A percentile compares a stretch with the other conserved stretches of the same genome.
Conservation (phyloP, 768 basidiomycete species). For the Naganishia friedmannii region DNA sequence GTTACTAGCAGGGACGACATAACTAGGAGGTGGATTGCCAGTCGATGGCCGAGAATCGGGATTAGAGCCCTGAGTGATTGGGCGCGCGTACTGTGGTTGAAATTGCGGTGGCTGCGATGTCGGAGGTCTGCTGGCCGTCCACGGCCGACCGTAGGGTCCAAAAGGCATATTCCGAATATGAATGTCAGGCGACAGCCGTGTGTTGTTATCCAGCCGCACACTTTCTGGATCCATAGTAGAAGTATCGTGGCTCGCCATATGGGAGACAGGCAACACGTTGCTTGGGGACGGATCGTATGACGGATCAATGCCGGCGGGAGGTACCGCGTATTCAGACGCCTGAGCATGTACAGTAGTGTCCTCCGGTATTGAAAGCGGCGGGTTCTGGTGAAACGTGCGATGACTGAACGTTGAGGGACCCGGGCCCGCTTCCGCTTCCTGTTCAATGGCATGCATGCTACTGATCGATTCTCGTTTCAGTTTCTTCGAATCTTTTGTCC, state of each 20-base stretch:
- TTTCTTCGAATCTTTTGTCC: conserved; percentile 12
- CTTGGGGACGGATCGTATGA: background rate
- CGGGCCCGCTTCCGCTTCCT: conserved; percentile 15
- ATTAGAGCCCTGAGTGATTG: conserved; percentile 9
- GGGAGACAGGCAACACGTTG: conserved; percentile 1
- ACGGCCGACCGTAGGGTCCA: conserved; percentile 16
- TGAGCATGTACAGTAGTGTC: background rate
- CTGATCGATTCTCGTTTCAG: background rate
- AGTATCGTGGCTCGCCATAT: no score
- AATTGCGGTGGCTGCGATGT: background rate
- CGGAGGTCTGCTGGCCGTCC: background rate
- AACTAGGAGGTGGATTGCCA: background rate
- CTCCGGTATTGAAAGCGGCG: background rate
- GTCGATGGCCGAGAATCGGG: conserved; percentile 11
- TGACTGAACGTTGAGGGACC: conserved; percentile 11
- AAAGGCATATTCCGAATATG: conserved; percentile 1
- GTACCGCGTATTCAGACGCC: background rate
- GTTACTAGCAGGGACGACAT: background rate
- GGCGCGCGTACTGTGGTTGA: background rate
- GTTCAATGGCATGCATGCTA: background rate
- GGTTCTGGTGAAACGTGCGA: background rate
- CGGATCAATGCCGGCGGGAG: background rate
- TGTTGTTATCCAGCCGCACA: background rate
- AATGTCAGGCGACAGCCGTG: conserved; percentile 1
- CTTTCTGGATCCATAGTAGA: background rate